A percentile compares a stretch with the other conserved stretches of the same genome.
These are phyloP conservation scores for Trichoderma virens DNA, from an alignment of 495 filamentous ascomycete species.

Conservation along the genomic window DNA sequence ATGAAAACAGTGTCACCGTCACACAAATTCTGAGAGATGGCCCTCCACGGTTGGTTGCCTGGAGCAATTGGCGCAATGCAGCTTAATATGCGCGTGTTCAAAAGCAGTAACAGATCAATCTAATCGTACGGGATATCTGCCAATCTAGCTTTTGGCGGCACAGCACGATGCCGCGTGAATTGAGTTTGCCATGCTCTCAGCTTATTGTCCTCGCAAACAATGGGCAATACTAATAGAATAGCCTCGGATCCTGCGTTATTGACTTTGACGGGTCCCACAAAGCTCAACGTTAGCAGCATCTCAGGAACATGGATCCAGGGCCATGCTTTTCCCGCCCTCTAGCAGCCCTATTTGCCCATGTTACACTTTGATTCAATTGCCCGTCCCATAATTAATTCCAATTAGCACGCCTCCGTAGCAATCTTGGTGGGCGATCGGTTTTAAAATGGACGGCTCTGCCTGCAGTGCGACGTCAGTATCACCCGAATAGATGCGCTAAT, in stretches of 20 bases:
- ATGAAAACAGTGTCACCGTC: neutral
- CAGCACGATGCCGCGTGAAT: too few species aligned
- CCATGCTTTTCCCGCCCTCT: neutral
- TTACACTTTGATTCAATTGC: neutral
- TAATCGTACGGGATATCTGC: neutral
- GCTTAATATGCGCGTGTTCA: neutral
- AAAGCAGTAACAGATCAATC: neutral
- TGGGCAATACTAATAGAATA: too few species aligned
- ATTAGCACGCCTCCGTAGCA: neutral
- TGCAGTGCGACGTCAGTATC: neutral
- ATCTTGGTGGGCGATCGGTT: slow-evolving; percentile 1
- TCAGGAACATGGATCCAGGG: neutral
- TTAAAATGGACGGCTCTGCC: neutral
- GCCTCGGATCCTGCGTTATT: too few species aligned
- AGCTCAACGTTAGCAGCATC: neutral
- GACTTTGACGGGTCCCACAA: neutral
- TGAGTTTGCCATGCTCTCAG: too few species aligned
- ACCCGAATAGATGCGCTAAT: slow-evolving; percentile 5
- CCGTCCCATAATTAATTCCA: neutral
- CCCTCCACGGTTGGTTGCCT: too few species aligned
- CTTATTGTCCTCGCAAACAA: too few species aligned
- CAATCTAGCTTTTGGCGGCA: too few species aligned
- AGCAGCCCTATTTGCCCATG: slow-evolving; percentile 3
- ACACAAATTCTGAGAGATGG: neutral
- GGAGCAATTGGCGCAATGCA: neutral